Base-by-base conservation (phyloP, 2,329 filamentous ascomycete species). In the Beauveria australis region DNA sequence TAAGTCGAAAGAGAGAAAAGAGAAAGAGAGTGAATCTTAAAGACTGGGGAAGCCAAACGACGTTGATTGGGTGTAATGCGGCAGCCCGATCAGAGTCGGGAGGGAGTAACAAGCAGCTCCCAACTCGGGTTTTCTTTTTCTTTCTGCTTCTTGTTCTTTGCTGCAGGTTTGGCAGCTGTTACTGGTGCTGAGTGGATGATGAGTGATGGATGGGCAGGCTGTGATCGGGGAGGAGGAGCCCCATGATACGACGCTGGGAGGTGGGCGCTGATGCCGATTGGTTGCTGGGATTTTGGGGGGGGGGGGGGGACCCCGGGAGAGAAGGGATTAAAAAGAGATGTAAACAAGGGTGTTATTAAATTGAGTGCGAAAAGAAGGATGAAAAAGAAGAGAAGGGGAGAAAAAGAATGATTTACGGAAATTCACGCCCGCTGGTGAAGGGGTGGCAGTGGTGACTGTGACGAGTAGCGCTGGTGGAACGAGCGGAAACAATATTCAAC, bases 31-130 rank as follows among this genome's bases (percentile, higher is more conserved):
- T 43, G 24, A 48, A 59, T 59, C 55, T 59, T 59, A 59, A 59
- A 59, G 55, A 59, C 55, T 59, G 55, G 55, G 47, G 53, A 56
- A 55, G 14, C 9, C 30, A 30, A 30, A 30, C 30, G 30, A 30
- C 30, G 30, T 30, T 30, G 16, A 30, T 16, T 16, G 10, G 18
- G 43, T 44, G n/a, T 44, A 19, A 10, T 44, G 30, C 30, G 30
- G 30, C n/a, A 30, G 24, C 49, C 30, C 30, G 28, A 22, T 47
- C 16, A 46, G 12, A 44, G 18, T 24, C 40, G 24, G 47, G 47
- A 44, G 9, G 9, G 8, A 22, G 43, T 44, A 22, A 19, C 10
- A 9, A 30, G 30, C 30, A 30, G 9, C 30, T 30, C 30, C 10
- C 30, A 30, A 30, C 30, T 30, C 26, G 26, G 9, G 9, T 12